Evolutionary conservation across 2,329 filamentous ascomycete genomes (phyloP).

Genomic region (Basipetospora sp.): DNA sequence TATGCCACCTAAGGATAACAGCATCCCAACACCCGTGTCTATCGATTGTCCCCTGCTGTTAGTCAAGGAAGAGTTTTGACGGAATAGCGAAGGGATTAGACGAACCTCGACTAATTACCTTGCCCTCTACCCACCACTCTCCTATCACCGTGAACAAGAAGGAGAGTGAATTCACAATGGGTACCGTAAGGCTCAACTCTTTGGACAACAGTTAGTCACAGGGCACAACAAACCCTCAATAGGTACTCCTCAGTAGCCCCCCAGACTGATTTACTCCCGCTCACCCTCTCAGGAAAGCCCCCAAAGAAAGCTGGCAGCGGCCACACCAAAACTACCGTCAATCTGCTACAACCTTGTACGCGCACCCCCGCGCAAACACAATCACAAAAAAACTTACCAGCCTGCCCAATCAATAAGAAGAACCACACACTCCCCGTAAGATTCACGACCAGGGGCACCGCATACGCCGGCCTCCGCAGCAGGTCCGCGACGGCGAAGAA

Average conservation of each 20-base stretch:
- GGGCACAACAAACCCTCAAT: too few species aligned
- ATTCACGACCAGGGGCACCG: constrained; percentile 71
- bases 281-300: too few species aligned
- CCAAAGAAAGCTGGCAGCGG: too few species aligned
- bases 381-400: constrained; percentile 44
- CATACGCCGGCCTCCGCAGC: constrained; percentile 67
- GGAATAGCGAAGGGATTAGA: constrained; percentile 8
- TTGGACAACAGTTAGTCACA: constrained; percentile 21
- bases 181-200: constrained; percentile 86
- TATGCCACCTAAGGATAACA: constrained; percentile 63
- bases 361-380: too few species aligned
- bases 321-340: too few species aligned
- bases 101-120: constrained; percentile 70
- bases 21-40: constrained; percentile 74
- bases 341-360: too few species aligned
- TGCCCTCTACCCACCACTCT: constrained; percentile 88
- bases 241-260: too few species aligned
- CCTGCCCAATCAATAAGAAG: constrained; percentile 82
- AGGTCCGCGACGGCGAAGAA: constrained; percentile 67
- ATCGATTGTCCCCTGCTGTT: not conserved
- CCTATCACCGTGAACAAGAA: constrained; percentile 93
- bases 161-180: constrained; percentile 84
- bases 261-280: too few species aligned
- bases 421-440: constrained; percentile 93
- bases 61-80: not conserved